Conservation (phyloP, 805 yeast genomes). For the Wickerhamia fluorescens region DNA sequence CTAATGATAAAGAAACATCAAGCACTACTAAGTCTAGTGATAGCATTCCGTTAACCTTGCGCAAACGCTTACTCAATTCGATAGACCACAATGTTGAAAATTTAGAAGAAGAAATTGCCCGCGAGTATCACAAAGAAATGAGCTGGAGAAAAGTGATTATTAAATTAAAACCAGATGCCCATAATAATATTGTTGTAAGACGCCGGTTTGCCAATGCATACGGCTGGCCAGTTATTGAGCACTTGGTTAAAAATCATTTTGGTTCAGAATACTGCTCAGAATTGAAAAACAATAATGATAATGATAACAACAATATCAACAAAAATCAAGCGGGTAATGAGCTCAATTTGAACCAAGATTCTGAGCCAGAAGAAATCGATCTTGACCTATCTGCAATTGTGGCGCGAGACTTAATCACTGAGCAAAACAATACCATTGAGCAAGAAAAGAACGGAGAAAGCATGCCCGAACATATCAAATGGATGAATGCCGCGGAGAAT, state of each 20-base stretch:
- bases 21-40: constrained; percentile 5
- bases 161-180: constrained; percentile 85
- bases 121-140: constrained; percentile 79
- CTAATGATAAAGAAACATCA: not conserved
- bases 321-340: no score
- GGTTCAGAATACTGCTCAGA: constrained; percentile 1
- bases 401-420: constrained; percentile 28
- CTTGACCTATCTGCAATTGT: constrained; percentile 21
- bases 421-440: constrained; percentile 31
- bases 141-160: constrained; percentile 90
- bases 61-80: constrained; percentile 16
- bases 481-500: constrained; percentile 45
- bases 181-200: constrained; percentile 84
- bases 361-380: constrained; percentile 9
- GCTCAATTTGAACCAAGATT: no score
- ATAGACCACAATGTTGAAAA: constrained; percentile 34
- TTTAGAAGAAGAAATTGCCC: constrained; percentile 74
- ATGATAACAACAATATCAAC: constrained; percentile 2
- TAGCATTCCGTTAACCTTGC: constrained; percentile 1
- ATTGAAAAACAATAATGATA: constrained; percentile 7
- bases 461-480: constrained; percentile 25
- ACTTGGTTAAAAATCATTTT: constrained; percentile 67
- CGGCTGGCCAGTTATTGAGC: constrained; percentile 92
- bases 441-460: constrained; percentile 10
- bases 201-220: constrained; percentile 86